Evolutionary conservation across 495 filamentous ascomycete species (phyloP).

Genomic region (Zalerion maritima): DNA sequence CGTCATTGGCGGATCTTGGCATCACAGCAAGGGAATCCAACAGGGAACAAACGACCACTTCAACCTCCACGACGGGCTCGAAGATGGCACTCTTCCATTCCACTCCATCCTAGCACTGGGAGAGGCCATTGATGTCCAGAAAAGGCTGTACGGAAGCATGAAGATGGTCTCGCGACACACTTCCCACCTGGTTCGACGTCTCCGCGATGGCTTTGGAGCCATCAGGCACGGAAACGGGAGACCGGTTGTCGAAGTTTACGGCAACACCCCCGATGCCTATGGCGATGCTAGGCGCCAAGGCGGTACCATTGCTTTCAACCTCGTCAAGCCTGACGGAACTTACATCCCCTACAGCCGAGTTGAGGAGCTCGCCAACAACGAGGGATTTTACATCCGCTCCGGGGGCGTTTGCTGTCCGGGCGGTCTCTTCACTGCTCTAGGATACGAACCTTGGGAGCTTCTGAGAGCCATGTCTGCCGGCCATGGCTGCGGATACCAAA

Average conservation of each 20-base stretch:
- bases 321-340: slow-evolving; percentile 36
- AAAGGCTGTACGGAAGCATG: slow-evolving; percentile 46
- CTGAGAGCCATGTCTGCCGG: slow-evolving; percentile 46
- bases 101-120: slow-evolving; percentile 62
- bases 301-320: slow-evolving; percentile 57
- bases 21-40: slow-evolving; percentile 42
- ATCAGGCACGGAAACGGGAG: slow-evolving; percentile 47
- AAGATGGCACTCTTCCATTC: slow-evolving; percentile 70
- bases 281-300: slow-evolving; percentile 48
- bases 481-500: slow-evolving; percentile 40
- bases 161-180: slow-evolving; percentile 48
- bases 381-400: slow-evolving; percentile 51
- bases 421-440: slow-evolving; percentile 26
- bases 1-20: slow-evolving; percentile 44
- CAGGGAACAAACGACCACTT: slow-evolving; percentile 11
- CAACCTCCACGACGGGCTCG: slow-evolving; percentile 48
- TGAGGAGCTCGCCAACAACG: slow-evolving; percentile 45
- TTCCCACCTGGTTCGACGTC: slow-evolving; percentile 32
- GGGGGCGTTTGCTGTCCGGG: slow-evolving; percentile 41
- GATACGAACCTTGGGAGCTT: slow-evolving; percentile 44
- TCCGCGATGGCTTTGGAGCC: slow-evolving; percentile 35
- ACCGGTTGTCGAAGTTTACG: slow-evolving; percentile 46
- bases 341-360: slow-evolving; percentile 45
- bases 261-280: slow-evolving; percentile 32
- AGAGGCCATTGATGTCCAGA: slow-evolving; percentile 51